A percentile compares a stretch with the other conserved stretches of the same genome.
phyloP scores from a whole-genome alignment of 305 asterid species.

The Solanum aculeatissimum region DNA sequence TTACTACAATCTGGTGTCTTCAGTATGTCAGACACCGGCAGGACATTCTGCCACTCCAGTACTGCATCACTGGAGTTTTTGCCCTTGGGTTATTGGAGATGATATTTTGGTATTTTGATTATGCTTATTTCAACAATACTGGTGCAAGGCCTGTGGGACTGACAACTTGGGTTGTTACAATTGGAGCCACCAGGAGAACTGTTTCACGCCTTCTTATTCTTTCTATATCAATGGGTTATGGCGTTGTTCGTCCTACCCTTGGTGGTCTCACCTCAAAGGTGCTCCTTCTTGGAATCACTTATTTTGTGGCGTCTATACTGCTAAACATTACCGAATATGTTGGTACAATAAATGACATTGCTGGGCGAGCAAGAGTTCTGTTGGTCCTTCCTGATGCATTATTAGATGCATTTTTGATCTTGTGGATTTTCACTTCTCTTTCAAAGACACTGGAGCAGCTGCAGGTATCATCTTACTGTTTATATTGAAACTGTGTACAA shows the following conservation, averaged over 20 bases:
- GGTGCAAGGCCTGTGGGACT: slow-evolving; percentile 87
- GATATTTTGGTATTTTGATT: slow-evolving; percentile 91
- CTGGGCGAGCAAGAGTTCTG: slow-evolving; percentile 76
- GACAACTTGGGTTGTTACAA: slow-evolving; percentile 85
- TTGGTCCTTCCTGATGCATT: slow-evolving; percentile 88
- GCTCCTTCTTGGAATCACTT: slow-evolving; percentile 73
- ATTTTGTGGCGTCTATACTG: slow-evolving; percentile 70
- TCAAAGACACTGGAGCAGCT: slow-evolving; percentile 87
- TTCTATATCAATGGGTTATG: slow-evolving; percentile 94
- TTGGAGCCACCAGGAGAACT: slow-evolving; percentile 77
- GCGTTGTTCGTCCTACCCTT: slow-evolving; percentile 95
- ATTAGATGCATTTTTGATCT: slow-evolving; percentile 81
- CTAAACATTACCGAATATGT: slow-evolving; percentile 77
- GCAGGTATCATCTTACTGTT: slow-evolving; percentile 43
- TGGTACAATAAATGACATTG: slow-evolving; percentile 87
- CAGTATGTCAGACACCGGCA: slow-evolving; percentile 73
- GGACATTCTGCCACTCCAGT: slow-evolving; percentile 80
- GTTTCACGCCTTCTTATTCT: slow-evolving; percentile 80
- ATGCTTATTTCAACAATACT: slow-evolving; percentile 73
- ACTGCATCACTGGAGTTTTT: slow-evolving; percentile 77
- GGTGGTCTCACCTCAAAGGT: slow-evolving; percentile 94
- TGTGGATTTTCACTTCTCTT: slow-evolving; percentile 97
- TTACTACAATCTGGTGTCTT: slow-evolving; percentile 66
- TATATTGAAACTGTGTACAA: background rate
- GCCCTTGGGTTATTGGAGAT: slow-evolving; percentile 89